A percentile compares a stretch with the other conserved stretches of the same genome.
Conservation (phyloP, 148 eudicot species). For the Amaranthus palmeri region DNA sequence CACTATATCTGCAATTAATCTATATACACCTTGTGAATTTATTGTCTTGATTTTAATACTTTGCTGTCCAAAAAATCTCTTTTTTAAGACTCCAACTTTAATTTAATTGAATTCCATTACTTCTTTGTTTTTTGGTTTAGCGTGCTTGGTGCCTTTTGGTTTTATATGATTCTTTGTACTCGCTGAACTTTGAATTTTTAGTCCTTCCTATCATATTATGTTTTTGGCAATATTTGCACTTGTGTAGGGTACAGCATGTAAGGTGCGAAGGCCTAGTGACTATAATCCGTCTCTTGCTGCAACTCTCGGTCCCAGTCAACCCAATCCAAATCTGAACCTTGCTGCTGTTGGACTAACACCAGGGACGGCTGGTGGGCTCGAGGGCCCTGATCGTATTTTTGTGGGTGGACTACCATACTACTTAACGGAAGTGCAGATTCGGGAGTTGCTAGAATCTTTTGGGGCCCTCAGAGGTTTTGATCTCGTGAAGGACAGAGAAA, state of each 20-base stretch:
- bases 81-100: too few species aligned
- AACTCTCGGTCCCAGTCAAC: slow-evolving; percentile 96
- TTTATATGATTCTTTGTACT: too few species aligned
- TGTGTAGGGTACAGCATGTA: slow-evolving; percentile 76
- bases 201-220: too few species aligned
- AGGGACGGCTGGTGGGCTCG: slow-evolving; percentile 91
- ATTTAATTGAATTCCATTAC: too few species aligned
- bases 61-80: too few species aligned
- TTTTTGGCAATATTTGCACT: not conserved
- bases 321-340: slow-evolving; percentile 80
- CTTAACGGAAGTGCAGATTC: slow-evolving; percentile 82
- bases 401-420: slow-evolving; percentile 96
- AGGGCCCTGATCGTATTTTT: slow-evolving; percentile 96
- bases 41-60: too few species aligned
- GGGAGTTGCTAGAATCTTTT: slow-evolving; percentile 90
- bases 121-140: not conserved
- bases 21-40: too few species aligned
- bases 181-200: too few species aligned
- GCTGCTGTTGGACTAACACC: slow-evolving; percentile 91
- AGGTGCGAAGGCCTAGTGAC: slow-evolving; percentile 97
- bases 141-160: too few species aligned
- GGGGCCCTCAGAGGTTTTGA: slow-evolving; percentile 91
- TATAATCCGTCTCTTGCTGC: slow-evolving; percentile 94
- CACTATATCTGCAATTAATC: too few species aligned
- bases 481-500: slow-evolving; percentile 94